Evolutionary conservation across 2,329 filamentous ascomycete genomes (phyloP), one percentile per base, ranked within the genome.

Genomic region (Colletotrichum neosansevieriae): DNA sequence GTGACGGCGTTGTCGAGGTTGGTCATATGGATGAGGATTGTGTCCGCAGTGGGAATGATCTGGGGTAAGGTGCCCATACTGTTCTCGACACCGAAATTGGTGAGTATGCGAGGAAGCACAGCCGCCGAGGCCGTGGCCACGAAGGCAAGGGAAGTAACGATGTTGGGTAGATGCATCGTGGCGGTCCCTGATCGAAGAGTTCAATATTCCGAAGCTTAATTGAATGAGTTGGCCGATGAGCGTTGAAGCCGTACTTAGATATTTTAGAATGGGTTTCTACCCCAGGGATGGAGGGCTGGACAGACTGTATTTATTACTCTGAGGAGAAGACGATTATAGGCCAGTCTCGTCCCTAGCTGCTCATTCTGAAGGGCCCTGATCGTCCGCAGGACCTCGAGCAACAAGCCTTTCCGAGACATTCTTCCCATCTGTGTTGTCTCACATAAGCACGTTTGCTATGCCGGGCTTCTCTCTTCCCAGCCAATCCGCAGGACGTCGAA

Each of bases 381-480:
- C 10, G 32, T 40, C 34, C 47, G 17, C 36, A 13, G 5, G 10
- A 10, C 47, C 36, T 44, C 47, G 21, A 53, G 47, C 47, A 51
- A 51, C 21, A 61, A 61, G 58, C 58, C 58, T 32, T 53, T 44
- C 58, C 36, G 58, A 61, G 47, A 61, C 58, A 61, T 17, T 19
- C 47, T 61, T 34, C 5, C 34, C 58, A 9, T 34, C 47, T 61
- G 36, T 15, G 58, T 36, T 44, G 47, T 61, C 47, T 51, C 47
- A 51, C 10, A 32, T 19, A 19, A 21, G 24, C 51, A 32, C 49
- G 12, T 36, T 32, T 12, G 17, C 4, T 11, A 1, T 15, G 19
- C 11, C 13, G 34, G 36, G 19, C 47, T 32, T 7, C 53, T 15
- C 17, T 47, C 15, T 47, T 13, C 19, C 21, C 24, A 3, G 21